phyloP scores from a whole-genome alignment of 2,329 filamentous ascomycete genomes.

The Coniochaeta sp. region DNA sequence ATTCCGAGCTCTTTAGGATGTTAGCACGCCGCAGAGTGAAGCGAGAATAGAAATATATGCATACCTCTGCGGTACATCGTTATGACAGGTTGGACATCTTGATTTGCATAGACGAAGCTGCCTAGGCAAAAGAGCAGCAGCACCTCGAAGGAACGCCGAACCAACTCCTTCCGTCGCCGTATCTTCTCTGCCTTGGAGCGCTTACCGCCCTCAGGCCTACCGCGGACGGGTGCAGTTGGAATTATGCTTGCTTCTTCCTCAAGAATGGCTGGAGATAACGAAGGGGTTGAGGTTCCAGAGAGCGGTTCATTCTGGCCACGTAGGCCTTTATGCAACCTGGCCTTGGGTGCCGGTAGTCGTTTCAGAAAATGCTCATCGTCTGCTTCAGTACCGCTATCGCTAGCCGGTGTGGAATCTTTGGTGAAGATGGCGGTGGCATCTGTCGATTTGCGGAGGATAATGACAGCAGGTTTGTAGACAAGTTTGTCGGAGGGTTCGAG shows the following conservation, averaged over 20 bases:
- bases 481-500: constrained; percentile 39
- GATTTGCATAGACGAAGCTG: constrained; percentile 39
- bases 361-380: constrained; percentile 89
- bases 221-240: constrained; percentile 10
- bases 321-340: constrained; percentile 69
- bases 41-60: neutral
- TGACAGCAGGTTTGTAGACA: constrained; percentile 11
- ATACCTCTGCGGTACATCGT: constrained; percentile 42
- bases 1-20: constrained; percentile 32
- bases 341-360: constrained; percentile 73
- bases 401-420: constrained; percentile 54
- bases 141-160: constrained; percentile 45
- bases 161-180: constrained; percentile 41
- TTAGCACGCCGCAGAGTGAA: constrained; percentile 10
- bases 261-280: constrained; percentile 38
- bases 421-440: constrained; percentile 21
- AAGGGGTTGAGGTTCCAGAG: constrained; percentile 49
- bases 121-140: constrained; percentile 42
- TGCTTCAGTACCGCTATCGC: constrained; percentile 89
- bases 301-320: constrained; percentile 49
- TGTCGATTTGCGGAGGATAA: neutral
- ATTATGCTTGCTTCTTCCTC: constrained; percentile 30
- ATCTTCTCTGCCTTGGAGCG: constrained; percentile 22
- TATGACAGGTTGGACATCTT: constrained; percentile 36
- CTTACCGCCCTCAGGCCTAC: constrained; percentile 14